Evolutionary conservation across 306 rosid genomes (phyloP).

Genomic region (Prunus kanzakura): DNA sequence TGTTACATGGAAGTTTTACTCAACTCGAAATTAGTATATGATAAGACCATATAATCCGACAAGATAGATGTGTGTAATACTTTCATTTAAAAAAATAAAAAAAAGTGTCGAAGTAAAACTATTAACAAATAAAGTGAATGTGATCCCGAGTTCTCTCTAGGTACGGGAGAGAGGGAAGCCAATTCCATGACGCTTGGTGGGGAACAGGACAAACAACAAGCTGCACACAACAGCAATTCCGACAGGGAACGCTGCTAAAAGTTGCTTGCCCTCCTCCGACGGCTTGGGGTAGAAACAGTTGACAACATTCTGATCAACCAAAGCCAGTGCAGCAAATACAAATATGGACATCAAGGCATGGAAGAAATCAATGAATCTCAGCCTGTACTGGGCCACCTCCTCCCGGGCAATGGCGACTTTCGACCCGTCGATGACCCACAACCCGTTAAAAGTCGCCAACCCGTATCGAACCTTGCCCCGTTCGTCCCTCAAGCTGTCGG

Average conservation of each 20-base stretch:
- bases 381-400: slow-evolving; percentile 43
- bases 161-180: slow-evolving; percentile 66
- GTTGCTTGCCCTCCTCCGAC: slow-evolving; percentile 48
- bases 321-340: slow-evolving; percentile 67
- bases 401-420: slow-evolving; percentile 27
- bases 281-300: slow-evolving; percentile 65
- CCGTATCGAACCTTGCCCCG: slow-evolving; percentile 68
- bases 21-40: no score
- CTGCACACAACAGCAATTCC: slow-evolving; percentile 60
- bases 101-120: no score
- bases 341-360: slow-evolving; percentile 58
- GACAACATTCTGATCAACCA: slow-evolving; percentile 65
- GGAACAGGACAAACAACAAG: slow-evolving; percentile 56
- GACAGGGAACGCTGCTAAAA: slow-evolving; percentile 61
- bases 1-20: no score
- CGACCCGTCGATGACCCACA: slow-evolving; percentile 72
- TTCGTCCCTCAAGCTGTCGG: slow-evolving; percentile 62
- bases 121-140: not conserved
- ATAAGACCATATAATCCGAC: no score
- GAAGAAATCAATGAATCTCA: slow-evolving; percentile 52
- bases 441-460: slow-evolving; percentile 59
- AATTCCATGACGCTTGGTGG: slow-evolving; percentile 70
- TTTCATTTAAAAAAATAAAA: no score
- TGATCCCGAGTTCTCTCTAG: slow-evolving; percentile 2
- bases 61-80: no score